Evolutionary conservation across 164 flowering plant species (phyloP), one percentile per base, ranked within the genome.

Genomic region (Amborella trichopoda): DNA sequence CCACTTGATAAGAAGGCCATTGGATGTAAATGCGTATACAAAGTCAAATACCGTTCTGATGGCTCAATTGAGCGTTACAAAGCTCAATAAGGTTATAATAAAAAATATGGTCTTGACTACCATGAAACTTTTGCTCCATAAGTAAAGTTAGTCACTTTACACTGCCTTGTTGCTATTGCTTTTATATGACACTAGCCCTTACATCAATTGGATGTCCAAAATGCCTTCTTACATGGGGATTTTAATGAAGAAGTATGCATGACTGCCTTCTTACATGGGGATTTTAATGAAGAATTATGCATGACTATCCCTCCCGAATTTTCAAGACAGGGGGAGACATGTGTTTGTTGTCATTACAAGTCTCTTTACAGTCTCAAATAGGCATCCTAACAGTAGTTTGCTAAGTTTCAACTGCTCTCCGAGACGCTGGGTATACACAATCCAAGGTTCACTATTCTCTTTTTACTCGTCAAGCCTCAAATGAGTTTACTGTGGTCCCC

Each of bases 11-110:
- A 17, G 27, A 43, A 43, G 13, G 14, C 22, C 12, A 6, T 43
- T 4, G 25, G 46, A 14, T 43, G 46, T 16, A 43, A 43, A 43
- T 24, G 46, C 26, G 27, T 24, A 12, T 43, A 43, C 27, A 21
- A 23, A 3, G 13, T 43, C 3, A 43, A 24, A 23, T 23, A 12
- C 13, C 11, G 24, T 23, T 8, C 3, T 24, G 27, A 43, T 6
- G 18, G 46, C 4, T 6, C 25, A 16, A 22, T 43, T 3, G 26
- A 43, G 6, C 24, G 26, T n/a, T 43, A 24, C 22, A 43, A 43
- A 22, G 27, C 46, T 8, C 25, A 16, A 4, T 17, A 43, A 27
- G 46, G 46, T 12, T 43, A 17, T 12, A 43, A 22, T 43, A 26
- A 43, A 43, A 17, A 21, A 22, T 13, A 6, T 21, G 16, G 46